phyloP scores from a whole-genome alignment of 176 grass and related monocot genomes.

The Oryza brachyantha region DNA sequence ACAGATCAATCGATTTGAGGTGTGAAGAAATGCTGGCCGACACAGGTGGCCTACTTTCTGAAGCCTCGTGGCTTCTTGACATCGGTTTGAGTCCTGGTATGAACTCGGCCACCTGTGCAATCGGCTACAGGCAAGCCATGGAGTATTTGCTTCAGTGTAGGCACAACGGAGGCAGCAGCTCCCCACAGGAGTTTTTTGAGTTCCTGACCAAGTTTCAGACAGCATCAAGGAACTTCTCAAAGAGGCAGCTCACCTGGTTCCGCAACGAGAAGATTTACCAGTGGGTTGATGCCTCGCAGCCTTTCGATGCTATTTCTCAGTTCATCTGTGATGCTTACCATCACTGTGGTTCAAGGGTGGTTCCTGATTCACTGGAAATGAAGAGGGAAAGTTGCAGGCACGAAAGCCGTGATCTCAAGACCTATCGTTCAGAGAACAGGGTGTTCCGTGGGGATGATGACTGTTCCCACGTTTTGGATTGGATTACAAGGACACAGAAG shows the following conservation, averaged over 20 bases:
- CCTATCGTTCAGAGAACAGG: constrained; percentile 53
- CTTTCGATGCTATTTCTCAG: constrained; percentile 52
- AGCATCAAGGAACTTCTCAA: constrained; percentile 74
- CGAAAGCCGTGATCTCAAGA: constrained; percentile 53
- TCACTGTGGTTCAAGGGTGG: constrained; percentile 14
- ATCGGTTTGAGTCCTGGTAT: constrained; percentile 58
- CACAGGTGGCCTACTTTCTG: constrained; percentile 62
- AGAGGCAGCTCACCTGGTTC: constrained; percentile 83
- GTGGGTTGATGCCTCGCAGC: constrained; percentile 63
- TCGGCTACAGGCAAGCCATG: constrained; percentile 88
- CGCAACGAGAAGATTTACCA: constrained; percentile 70
- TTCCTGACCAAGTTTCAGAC: constrained; percentile 68
- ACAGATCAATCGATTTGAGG: constrained; percentile 64
- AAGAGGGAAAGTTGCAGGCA: constrained; percentile 47
- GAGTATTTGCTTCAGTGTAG: constrained; percentile 69
- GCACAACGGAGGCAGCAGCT: constrained; percentile 59
- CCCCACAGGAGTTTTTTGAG: constrained; percentile 40
- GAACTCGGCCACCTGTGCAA: constrained; percentile 64
- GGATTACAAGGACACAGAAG: constrained; percentile 66
- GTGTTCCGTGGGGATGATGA: constrained; percentile 57
- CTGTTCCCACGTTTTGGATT: constrained; percentile 55
- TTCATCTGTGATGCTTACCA: constrained; percentile 65
- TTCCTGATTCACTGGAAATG: constrained; percentile 65
- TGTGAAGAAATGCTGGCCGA: constrained; percentile 84
- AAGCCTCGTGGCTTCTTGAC: constrained; percentile 81